Evolutionary conservation across 2,329 filamentous ascomycete genomes (phyloP), one percentile per base, ranked within the genome.

Genomic region (Huntiella abstrusa): DNA sequence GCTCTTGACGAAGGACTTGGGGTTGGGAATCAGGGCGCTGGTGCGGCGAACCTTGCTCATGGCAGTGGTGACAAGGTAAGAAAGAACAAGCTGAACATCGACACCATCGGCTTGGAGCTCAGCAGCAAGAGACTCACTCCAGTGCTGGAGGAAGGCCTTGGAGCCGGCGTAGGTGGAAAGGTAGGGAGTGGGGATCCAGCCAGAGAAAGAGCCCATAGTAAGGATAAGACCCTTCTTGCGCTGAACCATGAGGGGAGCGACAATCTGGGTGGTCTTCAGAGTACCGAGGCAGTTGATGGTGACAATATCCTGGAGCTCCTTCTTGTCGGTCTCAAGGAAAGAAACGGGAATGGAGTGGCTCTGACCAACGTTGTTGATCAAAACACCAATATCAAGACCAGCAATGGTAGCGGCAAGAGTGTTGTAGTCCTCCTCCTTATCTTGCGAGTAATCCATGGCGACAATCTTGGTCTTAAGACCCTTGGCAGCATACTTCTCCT

Each of bases 91-190:
- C 62, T 96, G 79, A n/a, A 94, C 86, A 52, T 85, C 80, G 36
- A 98, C 77, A 48, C 84, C 83, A 55, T 83, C 71, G 1, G 79
- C 75, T 52, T 80, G 75, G 28, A 98, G 72, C 63, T 98, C 91
- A 11, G 80, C 74, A 1, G 80, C 83, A 11, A 98, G 72, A 8
- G 91, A 78, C 4, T 77, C 81, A 53, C 83, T 94, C 91, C 91
- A 98, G 58, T 93, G 80, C 64, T 96, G 88, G 42, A 98, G 71
- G 72, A 98, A 98, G 1, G 91, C 88, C 67, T 98, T 98, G 74
- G 82, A 91, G 53, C 91, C 91, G 39, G 84, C 92, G 70, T 98
- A 98, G 3, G 91, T 96, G 10, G 91, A 91, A 39, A 98, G 73
- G 46, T 91, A 77, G 4, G 92, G 87, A 1, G 85, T 94, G 5